Conservation (phyloP, 495 filamentous ascomycete genomes). For the Rostrohypoxylon terebratum region DNA sequence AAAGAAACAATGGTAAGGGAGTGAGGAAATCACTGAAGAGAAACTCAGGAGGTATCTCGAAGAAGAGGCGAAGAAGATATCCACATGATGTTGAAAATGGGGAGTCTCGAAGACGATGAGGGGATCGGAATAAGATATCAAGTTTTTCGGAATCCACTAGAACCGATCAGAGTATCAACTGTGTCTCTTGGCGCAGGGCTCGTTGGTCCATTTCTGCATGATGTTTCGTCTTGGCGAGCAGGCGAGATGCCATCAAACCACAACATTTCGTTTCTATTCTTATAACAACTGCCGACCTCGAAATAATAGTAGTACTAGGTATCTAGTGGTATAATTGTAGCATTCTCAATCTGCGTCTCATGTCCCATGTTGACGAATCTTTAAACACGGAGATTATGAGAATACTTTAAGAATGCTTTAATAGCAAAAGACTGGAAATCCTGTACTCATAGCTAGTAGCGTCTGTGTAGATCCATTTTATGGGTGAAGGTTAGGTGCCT, state of each 20-base stretch:
- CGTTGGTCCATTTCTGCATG: constrained; percentile 11
- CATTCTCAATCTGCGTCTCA: too few relatives aligned
- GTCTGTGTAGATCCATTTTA: neutral
- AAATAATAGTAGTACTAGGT: neutral
- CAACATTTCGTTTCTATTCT: neutral
- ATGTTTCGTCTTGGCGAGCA: constrained; percentile 2
- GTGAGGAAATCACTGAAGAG: neutral
- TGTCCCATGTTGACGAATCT: too few relatives aligned
- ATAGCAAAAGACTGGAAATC: neutral
- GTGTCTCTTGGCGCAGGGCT: constrained; percentile 2
- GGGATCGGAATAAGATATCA: constrained; percentile 5
- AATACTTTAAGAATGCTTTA: neutral
- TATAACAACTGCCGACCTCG: neutral
- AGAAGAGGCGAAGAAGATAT: neutral
- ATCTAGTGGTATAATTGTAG: too few relatives aligned
- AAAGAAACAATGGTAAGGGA: neutral
- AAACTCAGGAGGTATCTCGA: neutral
- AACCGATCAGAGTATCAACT: constrained; percentile 9
- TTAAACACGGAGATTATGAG: neutral
- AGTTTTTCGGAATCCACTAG: neutral
- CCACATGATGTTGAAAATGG: too few relatives aligned
- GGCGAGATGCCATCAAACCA: constrained; percentile 1
- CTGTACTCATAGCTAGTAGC: neutral
- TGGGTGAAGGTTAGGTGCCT: too few relatives aligned
- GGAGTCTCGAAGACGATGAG: neutral